phyloP scores from a whole-genome alignment of 345 rosid genomes.

The Trapa incisa region DNA sequence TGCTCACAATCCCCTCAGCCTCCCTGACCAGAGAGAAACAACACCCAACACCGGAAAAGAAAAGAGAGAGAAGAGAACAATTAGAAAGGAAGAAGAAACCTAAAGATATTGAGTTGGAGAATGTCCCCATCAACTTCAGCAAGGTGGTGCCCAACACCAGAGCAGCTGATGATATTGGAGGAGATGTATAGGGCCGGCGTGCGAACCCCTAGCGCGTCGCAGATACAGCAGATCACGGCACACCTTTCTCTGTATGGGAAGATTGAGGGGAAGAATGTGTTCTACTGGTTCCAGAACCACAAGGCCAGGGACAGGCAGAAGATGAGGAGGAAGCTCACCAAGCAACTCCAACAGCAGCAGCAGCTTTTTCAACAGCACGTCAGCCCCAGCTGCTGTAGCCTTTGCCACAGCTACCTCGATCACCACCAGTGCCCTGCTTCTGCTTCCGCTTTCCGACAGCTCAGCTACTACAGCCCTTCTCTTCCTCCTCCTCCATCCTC shows the following conservation, averaged over 20 bases:
- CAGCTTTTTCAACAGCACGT: constrained; percentile 3
- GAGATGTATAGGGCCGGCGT: constrained; percentile 77
- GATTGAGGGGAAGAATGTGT: constrained; percentile 90
- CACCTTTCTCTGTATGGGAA: constrained; percentile 65
- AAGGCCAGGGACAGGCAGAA: constrained; percentile 89
- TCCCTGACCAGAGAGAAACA: background rate
- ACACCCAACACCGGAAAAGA: background rate
- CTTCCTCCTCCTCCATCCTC: background rate
- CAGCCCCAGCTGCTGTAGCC: background rate
- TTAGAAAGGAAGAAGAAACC: background rate
- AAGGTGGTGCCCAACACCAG: constrained; percentile 97
- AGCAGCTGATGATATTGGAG: constrained; percentile 82
- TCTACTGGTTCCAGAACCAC: constrained; percentile 96
- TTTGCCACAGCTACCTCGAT: constrained; percentile 4
- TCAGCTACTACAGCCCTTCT: constrained; percentile 19
- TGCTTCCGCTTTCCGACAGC: constrained; percentile 19
- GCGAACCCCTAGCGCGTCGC: constrained; percentile 75
- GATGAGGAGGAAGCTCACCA: constrained; percentile 63
- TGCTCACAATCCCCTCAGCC: background rate
- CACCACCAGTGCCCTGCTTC: constrained; percentile 6
- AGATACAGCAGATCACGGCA: constrained; percentile 76
- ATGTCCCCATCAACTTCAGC: constrained; percentile 69
- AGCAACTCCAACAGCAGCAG: constrained; percentile 43
- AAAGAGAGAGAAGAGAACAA: background rate
- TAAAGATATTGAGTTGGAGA: background rate